Evolutionary conservation across 169 alveolate genomes (phyloP), one percentile per base, ranked within the genome.

Genomic region (Plasmodium blacklocki): DNA sequence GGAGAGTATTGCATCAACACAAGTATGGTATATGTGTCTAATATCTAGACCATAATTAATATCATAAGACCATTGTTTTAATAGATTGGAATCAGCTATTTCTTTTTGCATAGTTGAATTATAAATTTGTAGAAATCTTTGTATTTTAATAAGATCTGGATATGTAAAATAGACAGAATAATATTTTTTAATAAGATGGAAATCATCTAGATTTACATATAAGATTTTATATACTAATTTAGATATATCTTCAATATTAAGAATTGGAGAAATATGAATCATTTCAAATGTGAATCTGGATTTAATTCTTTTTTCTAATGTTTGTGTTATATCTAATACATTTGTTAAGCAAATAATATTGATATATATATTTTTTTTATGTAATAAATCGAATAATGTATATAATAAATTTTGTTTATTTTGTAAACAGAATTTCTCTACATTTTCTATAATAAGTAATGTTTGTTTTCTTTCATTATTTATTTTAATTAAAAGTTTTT

Each of bases 281-380:
- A 91, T 92, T 32, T 93, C 95, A 63, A 92, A 92, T 18, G 93
- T 93, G 62, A 94, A 94, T 23, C 96, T 26, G 0, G 96, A 94
- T 32, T 91, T 94, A 4, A 94, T 94, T 66, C 96, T 88, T 59
- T 94, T 94, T 89, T 94, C 96, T 72, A 94, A 59, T 9, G 94
- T 74, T 59, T 94, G 95, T 2, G 93, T 80, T 18, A 91, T 87
- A 56, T 89, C 92, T 29, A 94, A 54, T 21, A 92, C 96, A 12
- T 94, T 85, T 4, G 96, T 93, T 62, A 93, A 54, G 59, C 93
- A 92, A 0, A 93, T 72, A 12, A 93, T 52, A 9, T 92, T 67
- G 62, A 93, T 88, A 23, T 88, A 76, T 1, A 91, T 60, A 50
- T 75, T 94, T 45, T 73, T 74, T 43, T 72, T 80, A 58, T 78